Evolutionary conservation across 352 stramenopile species (phyloP), one percentile per base, ranked within the genome.

Genomic region (Globisporangium paddicum): DNA sequence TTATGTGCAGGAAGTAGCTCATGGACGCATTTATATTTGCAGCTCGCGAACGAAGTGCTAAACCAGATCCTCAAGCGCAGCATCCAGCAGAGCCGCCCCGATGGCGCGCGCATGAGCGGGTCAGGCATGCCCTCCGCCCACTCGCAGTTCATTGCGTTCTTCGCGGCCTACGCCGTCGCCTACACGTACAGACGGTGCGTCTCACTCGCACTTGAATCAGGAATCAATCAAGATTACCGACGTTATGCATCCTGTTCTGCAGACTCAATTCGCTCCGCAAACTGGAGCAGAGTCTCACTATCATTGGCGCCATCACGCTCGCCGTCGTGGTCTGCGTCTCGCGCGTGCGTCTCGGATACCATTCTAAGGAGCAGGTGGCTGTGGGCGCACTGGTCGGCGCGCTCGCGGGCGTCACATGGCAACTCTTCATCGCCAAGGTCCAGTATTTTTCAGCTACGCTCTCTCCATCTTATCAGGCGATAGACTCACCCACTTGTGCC

Each of bases 91-190:
- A 79, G 72, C 44, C 76, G 86, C 9, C 86, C 86, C 0, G 63
- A 75, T 56, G 80, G 81, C 55, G 79, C 86, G 25, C 72, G 71
- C 58, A 86, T 89, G 60, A 75, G 68, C 26, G 83, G 83, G 34
- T 64, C 68, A 5, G 82, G 86, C 1, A 95, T 93, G 83, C 86
- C 83, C 10, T 93, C 83, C 2, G 82, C 83, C 9, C 83, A 95
- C 66, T 74, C 83, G 16, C 86, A 95, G 58, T 93, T 93, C 56
- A 79, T 92, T 61, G 66, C 69, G 0, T 93, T 95, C 69, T 95
- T 95, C 44, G 67, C 83, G 5, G 67, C 71, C 23, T 93, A 92
- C 51, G 64, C 81, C 44, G 61, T 90, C 42, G 69, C 79, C 7
- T 93, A 93, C 72, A 93, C 82, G 5, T 66, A 64, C 38, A 83